Base-by-base conservation (phyloP, 768 basidiomycete genomes). In the Rhodotorula babjevae region DNA sequence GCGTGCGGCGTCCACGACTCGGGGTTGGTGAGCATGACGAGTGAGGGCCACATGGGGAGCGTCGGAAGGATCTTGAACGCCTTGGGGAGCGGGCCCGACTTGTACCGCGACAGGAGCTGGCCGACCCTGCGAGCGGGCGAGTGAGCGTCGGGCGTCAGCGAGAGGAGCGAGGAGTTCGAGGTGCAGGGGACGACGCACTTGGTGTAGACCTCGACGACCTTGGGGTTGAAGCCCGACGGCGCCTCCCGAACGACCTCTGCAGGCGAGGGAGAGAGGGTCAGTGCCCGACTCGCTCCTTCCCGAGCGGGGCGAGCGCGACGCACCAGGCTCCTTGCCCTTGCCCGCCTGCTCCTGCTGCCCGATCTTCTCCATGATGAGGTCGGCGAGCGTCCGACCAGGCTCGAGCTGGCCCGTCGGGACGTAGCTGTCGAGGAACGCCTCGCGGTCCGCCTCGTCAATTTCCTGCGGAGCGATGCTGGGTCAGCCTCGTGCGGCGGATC, bases 21-120 rank as follows among this genome's bases (percentile, higher is more conserved):
- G 2, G 96, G 96, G 65, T 86, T 85, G 23, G 96, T 98, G 58
- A 98, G 86, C 40, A 94, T 92, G 57, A 99, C 87, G 73, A 98
- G 88, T 61, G 93, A 90, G 18, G 94, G 93, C 96, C 96, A 99
- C 71, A 91, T 89, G 7, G 92, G 90, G 36, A 97, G 87, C 19
- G 94, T 90, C 31, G 96, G 96, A 59, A 99, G 90, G 72, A 99
- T 90, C 84, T 99, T 99, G 87, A 99, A 94, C 7, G 93, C 85
- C 83, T 98, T 98, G 44, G 96, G 96, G 2, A 99, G 85, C 2
- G 93, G 88, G 1, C 94, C 94, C 23, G 93, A 93, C 78, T 90
- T 92, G 84, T 99, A 97, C 67, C 88, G 88, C 56, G 86, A 88
- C 46, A 99, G 86, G 72, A 94, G 87, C 70, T 86, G 82, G 27